Base-by-base conservation (phyloP, 2,329 filamentous ascomycete genomes). In the Ophiostoma novo-ulmi region DNA sequence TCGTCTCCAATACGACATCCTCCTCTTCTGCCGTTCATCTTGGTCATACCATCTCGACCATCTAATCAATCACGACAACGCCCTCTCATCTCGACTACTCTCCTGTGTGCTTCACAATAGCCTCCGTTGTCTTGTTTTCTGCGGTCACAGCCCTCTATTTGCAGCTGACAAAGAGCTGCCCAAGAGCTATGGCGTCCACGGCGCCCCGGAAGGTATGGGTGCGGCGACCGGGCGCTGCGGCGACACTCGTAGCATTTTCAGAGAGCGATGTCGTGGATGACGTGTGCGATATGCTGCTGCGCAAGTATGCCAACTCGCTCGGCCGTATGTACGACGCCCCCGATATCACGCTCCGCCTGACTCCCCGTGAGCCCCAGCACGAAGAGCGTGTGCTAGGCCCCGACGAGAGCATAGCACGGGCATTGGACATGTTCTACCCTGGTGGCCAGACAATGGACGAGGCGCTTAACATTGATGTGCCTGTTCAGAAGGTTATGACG, bases 231-330 rank as follows among this genome's bases (percentile, higher is more conserved):
- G 87, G 90, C 74, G 91, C 89, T 72, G 97, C 94, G 71, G 89
- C 94, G 55, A 99, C 95, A 17, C 84, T 95, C 76, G 90, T 99
- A 70, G 88, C 90, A 72, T 91, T 97, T 76, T 85, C 88, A 75
- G 91, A 97, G 76, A 93, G 96, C 76, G 93, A 97, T 77, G 82
- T 98, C 75, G 94, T 98, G 71, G 95, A 99, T 79, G 94, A 97
- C 80, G 90, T 97, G 73, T 91, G 94, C 75, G 95, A 97, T 75
- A 88, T 93, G 84, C 95, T 98, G 71, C 82, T 98, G 75, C 89
- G 88, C 77, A 98, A 98, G 82, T 99, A 98, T 79, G 88, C 89
- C 75, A 98, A 99, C 80, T 96, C 93, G 17, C 84, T 99, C 36
- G 94, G 94, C 68, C 89, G 89, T 75, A 91, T 87, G 69, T 97